Evolutionary conservation across 2,329 filamentous ascomycete species (phyloP), one percentile per base, ranked within the genome.

Genomic region (Penicillium sp.): DNA sequence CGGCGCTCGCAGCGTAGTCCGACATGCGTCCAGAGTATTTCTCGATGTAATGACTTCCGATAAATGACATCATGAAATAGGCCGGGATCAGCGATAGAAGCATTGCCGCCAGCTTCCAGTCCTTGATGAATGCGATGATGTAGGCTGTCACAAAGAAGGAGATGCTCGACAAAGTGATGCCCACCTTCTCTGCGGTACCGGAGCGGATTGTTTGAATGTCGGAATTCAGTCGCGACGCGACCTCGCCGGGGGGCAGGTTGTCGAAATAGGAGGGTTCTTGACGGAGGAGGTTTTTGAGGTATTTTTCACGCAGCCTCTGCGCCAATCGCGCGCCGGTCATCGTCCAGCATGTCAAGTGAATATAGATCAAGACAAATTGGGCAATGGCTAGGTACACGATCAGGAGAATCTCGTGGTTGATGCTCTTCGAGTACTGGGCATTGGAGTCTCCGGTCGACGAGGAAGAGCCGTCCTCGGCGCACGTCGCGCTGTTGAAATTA

Each of bases 171-270:
- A 86, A 70, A 48, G 77, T 75, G 21, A 84, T 77, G 36, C 82
- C 82, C 11, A 84, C 81, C 59, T 87, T 87, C 61, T 86, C 83
- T 1, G 79, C 81, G 0, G 82, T 84, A 10, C 83, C 83, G 0
- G 76, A 75, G 53, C 83, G 82, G 36, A 87, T 79, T 1, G 78
- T 76, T 43, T 81, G 76, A 21, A 86, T 81, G 52, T 86, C 82
- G 38, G 73, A 72, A 54, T 81, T 81, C 29, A 87, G 73, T 13
- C 82, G 72, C 7, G 79, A 77, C 2, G 78, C 74, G 9, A 85
- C 76, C 58, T 84, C 79, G 11, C 81, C 81, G 0, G 80, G 73
- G 32, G 78, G 75, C 7, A 81, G 69, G 10, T 72, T 73, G 52
- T 85, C 81, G 56, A 84, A 84, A 57, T 78, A 84, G 10, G 78